Base-by-base conservation (phyloP, 75 land plant genomes). In the Picea glauca region DNA sequence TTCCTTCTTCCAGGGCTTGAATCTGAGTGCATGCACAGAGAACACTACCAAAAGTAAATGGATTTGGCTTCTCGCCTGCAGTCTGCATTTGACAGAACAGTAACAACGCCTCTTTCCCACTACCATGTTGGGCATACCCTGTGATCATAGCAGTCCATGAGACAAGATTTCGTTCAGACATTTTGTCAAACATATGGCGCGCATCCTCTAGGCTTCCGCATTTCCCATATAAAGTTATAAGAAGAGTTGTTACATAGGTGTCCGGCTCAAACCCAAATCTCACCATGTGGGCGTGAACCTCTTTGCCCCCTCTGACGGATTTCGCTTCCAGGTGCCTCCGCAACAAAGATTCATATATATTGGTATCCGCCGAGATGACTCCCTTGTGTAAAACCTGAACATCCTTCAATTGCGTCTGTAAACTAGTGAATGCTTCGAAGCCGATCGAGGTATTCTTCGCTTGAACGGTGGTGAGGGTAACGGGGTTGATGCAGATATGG, bases 81-180 rank as follows among this genome's bases (percentile, higher is more conserved):
- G 4, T 30, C 82, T 85, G 65, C 90, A 91, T 88, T 62, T 58
- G 21, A 35, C 83, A 40, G 58, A 91, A 88, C 21, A 88, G 62
- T 13, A 13, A n/a, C 66, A 91, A 59, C 1, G 83, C 77, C 63
- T 86, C 85, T 6, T 81, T 60, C 5, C 84, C 76, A 76, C 32
- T 58, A 38, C 88, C 88, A 46, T 84, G 77, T 43, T 91, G 88
- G 0, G 85, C 62, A 68, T 88, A 88, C 35, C 90, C 92, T 83
- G 84, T 88, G 54, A 91, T 88, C 86, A 91, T 84, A 61, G 86
- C 85, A 78, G 83, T 91, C 92, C 92, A 91, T 72, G 88, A 88
- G 31, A 86, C 83, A 7, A 77, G 82, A 78, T 90, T 87, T 76
- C 73, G 80, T 40, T 85, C 86, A 40, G 13, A n/a, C 85, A 81